Evolutionary conservation across 129 eudicot genomes (phyloP).

Genomic region (Helianthus tuberosus): DNA sequence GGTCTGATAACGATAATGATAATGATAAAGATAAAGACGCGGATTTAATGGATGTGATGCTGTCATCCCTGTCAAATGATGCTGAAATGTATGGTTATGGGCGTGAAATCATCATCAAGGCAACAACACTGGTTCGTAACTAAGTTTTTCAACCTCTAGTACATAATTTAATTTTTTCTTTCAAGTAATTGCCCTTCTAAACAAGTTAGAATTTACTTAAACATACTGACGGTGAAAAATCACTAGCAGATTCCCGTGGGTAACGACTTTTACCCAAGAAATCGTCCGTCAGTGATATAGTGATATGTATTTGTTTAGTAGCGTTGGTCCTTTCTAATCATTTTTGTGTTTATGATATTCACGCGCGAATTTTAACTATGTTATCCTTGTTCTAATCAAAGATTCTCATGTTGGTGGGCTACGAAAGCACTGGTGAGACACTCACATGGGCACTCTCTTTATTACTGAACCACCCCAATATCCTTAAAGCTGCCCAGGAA

Average conservation of each 20-base stretch:
- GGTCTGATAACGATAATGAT: too few species aligned
- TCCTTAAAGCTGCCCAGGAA: conserved; percentile 29
- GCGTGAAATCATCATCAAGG: conserved; percentile 47
- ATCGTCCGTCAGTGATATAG: too few species aligned
- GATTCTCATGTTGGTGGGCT: conserved; percentile 35
- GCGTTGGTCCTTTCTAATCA: too few species aligned
- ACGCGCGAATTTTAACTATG: neutral
- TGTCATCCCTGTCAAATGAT: conserved; percentile 8
- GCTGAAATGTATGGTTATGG: conserved; percentile 9
- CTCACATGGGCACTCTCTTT: conserved; percentile 56
- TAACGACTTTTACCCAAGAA: too few species aligned
- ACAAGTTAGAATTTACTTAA: too few species aligned
- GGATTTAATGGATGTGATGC: conserved; percentile 9
- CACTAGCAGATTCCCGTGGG: too few species aligned
- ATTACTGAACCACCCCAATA: conserved; percentile 35
- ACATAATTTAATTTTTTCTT: too few species aligned
- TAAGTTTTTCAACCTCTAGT: neutral
- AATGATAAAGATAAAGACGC: too few species aligned
- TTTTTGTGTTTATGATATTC: too few species aligned
- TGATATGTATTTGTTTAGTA: too few species aligned
- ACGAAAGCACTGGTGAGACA: conserved; percentile 55
- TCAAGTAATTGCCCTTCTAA: too few species aligned
- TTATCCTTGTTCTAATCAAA: neutral
- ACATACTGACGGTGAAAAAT: too few species aligned
- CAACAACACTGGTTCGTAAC: conserved; percentile 40